Evolutionary conservation across 148 eudicot species (phyloP).

Genomic region (Camellia granthamiana): DNA sequence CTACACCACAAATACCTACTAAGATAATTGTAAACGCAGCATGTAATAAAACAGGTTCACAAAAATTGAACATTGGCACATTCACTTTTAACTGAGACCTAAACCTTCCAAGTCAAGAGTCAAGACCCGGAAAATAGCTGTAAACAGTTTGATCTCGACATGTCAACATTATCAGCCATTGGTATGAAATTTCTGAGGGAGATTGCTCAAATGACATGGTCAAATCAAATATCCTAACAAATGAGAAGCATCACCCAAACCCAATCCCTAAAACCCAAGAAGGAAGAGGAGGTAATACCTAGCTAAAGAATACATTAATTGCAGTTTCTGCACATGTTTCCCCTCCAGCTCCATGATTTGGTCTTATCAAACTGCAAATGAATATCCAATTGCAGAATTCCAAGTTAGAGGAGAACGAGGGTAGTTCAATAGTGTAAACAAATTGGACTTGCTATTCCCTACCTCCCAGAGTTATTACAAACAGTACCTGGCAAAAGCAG

Average conservation of each 20-base stretch:
- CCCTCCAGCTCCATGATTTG: slow-evolving; percentile 90
- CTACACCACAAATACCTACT: background rate
- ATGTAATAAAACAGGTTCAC: background rate
- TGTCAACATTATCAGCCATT: background rate
- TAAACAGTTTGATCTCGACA: background rate
- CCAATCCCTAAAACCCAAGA: slow-evolving; percentile 6
- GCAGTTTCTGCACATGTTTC: slow-evolving; percentile 98
- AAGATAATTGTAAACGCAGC: background rate
- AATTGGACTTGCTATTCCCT: background rate
- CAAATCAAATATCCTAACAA: background rate
- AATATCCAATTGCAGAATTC: slow-evolving; percentile 8
- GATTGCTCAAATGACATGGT: background rate
- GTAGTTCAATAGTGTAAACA: background rate
- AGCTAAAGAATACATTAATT: slow-evolving; percentile 71
- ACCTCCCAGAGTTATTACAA: slow-evolving; percentile 1
- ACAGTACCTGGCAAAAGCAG: slow-evolving; percentile 88
- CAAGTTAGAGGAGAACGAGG: background rate
- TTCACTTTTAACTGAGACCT: background rate
- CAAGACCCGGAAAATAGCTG: background rate
- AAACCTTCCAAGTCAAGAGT: background rate
- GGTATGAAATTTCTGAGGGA: background rate
- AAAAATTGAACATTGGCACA: background rate
- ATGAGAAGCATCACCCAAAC: background rate
- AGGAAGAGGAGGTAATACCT: slow-evolving; percentile 42
- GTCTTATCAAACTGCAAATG: slow-evolving; percentile 70